A percentile compares a stretch with the other conserved stretches of the same genome.
Evolutionary conservation across 2,329 filamentous ascomycete species (phyloP).

Genomic region (Colletotrichum eremochloae): DNA sequence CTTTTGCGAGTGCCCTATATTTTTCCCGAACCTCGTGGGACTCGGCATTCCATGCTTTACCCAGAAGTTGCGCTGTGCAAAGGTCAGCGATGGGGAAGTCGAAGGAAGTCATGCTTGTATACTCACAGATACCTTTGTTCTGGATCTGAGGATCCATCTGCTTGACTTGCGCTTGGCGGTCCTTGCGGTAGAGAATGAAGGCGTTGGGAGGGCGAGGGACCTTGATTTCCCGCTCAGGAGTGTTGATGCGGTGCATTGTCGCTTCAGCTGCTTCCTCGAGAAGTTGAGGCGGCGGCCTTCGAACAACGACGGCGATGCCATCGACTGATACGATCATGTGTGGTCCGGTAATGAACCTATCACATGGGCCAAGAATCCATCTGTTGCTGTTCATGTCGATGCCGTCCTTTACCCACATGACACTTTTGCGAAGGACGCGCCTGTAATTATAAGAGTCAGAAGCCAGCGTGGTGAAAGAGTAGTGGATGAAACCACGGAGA

Average conservation of each 20-base stretch:
- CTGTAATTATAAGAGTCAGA: constrained; percentile 16
- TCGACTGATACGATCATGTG: constrained; percentile 38
- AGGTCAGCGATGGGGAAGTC: neutral
- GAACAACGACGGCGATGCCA: constrained; percentile 32
- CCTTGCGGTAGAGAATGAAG: constrained; percentile 52
- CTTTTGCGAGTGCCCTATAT: constrained; percentile 44
- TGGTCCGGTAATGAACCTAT: constrained; percentile 23
- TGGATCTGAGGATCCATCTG: constrained; percentile 46
- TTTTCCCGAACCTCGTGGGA: constrained; percentile 42
- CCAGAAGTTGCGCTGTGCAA: constrained; percentile 47
- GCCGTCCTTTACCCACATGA: constrained; percentile 40
- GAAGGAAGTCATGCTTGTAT: no score
- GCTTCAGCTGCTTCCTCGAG: constrained; percentile 22
- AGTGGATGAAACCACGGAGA: neutral
- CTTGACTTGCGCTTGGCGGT: constrained; percentile 46
- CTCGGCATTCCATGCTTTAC: constrained; percentile 49
- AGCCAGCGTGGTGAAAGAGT: neutral
- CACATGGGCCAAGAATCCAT: constrained; percentile 37
- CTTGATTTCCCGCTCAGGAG: constrained; percentile 29
- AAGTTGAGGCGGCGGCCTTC: constrained; percentile 19
- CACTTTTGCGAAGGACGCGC: constrained; percentile 21
- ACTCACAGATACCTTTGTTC: constrained; percentile 51
- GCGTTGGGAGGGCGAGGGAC: constrained; percentile 49
- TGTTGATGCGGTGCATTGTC: neutral
- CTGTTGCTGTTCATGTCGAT: constrained; percentile 24